Conservation (phyloP, 1,284 basidiomycete genomes). For the Porogramme epimiltina region DNA sequence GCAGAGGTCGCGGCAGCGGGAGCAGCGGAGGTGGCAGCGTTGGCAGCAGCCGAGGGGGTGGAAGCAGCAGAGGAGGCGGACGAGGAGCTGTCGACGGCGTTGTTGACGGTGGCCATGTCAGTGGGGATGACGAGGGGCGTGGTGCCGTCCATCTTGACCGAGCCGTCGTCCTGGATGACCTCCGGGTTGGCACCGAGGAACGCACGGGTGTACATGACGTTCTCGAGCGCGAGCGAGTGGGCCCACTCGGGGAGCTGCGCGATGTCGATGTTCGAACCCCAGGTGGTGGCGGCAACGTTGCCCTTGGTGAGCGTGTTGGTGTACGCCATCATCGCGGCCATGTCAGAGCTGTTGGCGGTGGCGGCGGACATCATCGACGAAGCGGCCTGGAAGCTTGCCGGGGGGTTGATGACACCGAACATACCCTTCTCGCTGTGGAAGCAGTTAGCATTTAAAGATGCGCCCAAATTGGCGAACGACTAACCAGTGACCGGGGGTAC, state of each 20-base stretch:
- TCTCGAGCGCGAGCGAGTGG: slow-evolving; percentile 43
- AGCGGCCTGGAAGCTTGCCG: slow-evolving; percentile 45
- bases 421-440: slow-evolving; percentile 73
- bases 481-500: slow-evolving; percentile 40
- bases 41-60: slow-evolving; percentile 28
- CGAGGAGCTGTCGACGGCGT: slow-evolving; percentile 31
- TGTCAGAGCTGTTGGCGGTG: slow-evolving; percentile 50
- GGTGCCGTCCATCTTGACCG: slow-evolving; percentile 49
- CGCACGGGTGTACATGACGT: slow-evolving; percentile 44
- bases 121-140: slow-evolving; percentile 59
- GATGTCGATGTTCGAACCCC: slow-evolving; percentile 67
- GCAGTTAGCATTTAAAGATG: too few species aligned
- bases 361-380: slow-evolving; percentile 52
- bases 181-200: slow-evolving; percentile 67
- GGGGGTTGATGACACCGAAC: slow-evolving; percentile 80
- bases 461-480: too few species aligned
- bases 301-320: slow-evolving; percentile 48
- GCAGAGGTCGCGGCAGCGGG: slow-evolving; percentile 9
- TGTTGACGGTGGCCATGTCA: slow-evolving; percentile 47
- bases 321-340: slow-evolving; percentile 57
- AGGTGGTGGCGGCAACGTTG: slow-evolving; percentile 50
- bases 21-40: slow-evolving; percentile 30
- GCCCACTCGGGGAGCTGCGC: slow-evolving; percentile 55
- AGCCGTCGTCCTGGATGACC: slow-evolving; percentile 50
- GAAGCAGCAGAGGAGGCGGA: slow-evolving; percentile 24